phyloP scores from a whole-genome alignment of 768 basidiomycete genomes.

The Ramaria rubella region DNA sequence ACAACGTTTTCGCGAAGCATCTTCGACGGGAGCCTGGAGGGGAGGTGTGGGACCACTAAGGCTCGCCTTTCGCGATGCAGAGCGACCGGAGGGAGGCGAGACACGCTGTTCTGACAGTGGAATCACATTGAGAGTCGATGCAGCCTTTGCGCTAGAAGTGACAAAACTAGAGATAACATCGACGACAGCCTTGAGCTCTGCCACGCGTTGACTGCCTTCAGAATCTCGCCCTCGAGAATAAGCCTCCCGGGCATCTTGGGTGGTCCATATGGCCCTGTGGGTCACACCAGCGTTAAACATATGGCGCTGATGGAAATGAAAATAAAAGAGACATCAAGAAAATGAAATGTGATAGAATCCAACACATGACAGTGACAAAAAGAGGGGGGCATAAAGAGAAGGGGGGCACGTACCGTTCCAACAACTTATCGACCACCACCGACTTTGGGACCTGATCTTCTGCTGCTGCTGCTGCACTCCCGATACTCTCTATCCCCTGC shows the following conservation, averaged over 20 bases:
- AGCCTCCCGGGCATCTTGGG: constrained; percentile 9
- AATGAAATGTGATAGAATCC: not conserved
- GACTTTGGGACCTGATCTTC: constrained; percentile 6
- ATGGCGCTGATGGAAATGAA: not conserved
- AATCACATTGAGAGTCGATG: not conserved
- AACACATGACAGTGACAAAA: not conserved
- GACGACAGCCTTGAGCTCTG: constrained; percentile 10
- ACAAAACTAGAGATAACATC: constrained; percentile 7
- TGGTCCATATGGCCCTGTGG: constrained; percentile 7
- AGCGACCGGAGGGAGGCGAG: not conserved
- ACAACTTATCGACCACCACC: constrained; percentile 6
- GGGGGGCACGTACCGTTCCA: constrained; percentile 1
- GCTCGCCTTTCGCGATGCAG: constrained; percentile 1
- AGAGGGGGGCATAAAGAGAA: not conserved
- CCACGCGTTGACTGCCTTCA: constrained; percentile 8
- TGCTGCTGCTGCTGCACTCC: not conserved
- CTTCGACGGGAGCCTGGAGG: constrained; percentile 16
- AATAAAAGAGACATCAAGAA: too few species aligned
- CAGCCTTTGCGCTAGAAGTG: not conserved
- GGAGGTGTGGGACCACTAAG: constrained; percentile 2
- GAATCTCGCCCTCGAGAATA: constrained; percentile 1
- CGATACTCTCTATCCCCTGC: not conserved
- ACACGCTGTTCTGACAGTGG: not conserved
- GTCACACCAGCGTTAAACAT: not conserved
- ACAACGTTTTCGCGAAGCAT: constrained; percentile 45